These are phyloP conservation scores for Achaetomiella virescens DNA, from an alignment of 495 filamentous ascomycete genomes.

Conservation along the genomic window DNA sequence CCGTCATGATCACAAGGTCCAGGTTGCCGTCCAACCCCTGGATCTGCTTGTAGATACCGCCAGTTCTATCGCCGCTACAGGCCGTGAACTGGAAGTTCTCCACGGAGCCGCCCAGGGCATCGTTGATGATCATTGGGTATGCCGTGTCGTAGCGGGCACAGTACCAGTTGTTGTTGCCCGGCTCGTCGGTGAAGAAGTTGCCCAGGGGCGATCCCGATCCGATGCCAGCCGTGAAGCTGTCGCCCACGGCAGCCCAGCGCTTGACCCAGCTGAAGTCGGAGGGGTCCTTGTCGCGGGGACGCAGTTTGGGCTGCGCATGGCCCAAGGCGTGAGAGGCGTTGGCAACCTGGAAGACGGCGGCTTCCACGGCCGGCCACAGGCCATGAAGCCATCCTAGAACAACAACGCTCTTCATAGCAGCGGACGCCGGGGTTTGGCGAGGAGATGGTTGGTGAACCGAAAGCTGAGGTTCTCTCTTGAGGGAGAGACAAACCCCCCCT, in stretches of 20 bases:
- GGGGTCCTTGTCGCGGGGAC: background rate
- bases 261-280: conserved; percentile 24
- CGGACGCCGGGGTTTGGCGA: too few species aligned
- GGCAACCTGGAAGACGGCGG: background rate
- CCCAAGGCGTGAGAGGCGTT: background rate
- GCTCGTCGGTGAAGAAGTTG: background rate
- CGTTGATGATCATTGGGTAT: conserved; percentile 19
- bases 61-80: conserved; percentile 23
- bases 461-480: too few species aligned
- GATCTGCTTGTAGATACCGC: conserved; percentile 19
- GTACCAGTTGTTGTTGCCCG: background rate
- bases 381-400: background rate
- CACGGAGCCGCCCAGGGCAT: background rate
- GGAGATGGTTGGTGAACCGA: too few species aligned
- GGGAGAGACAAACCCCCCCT: too few species aligned
- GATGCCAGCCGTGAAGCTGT: conserved; percentile 33
- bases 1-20: conserved; percentile 30
- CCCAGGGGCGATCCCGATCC: conserved; percentile 21
- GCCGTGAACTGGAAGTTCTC: conserved; percentile 18
- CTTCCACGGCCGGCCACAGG: background rate
- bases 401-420: background rate
- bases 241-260: conserved; percentile 30
- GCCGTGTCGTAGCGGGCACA: conserved; percentile 28
- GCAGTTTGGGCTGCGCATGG: background rate
- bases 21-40: conserved; percentile 6